A percentile compares a stretch with the other conserved stretches of the same genome.
These are phyloP conservation scores for Glomus cerebriforme DNA, from an alignment of 192 early-diverging fungal genomes.

Conservation along the genomic window DNA sequence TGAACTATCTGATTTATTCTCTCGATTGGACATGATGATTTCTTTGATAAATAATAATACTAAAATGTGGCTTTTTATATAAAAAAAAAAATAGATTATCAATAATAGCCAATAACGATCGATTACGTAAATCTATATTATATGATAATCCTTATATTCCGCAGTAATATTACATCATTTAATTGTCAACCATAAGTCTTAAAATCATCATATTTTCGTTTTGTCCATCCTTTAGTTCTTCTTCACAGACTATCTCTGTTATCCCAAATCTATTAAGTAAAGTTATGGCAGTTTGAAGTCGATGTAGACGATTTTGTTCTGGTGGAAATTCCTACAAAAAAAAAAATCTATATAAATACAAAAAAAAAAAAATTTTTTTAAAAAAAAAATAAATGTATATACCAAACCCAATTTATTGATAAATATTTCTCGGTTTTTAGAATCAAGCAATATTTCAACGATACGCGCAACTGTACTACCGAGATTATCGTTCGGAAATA, in stretches of 20 bases:
- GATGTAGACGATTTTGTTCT: conserved; percentile 8
- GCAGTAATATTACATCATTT: not conserved
- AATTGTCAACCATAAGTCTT: not conserved
- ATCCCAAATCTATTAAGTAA: conserved; percentile 7
- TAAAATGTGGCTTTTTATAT: not conserved
- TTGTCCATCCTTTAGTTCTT: not conserved
- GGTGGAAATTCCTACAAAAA: conserved; percentile 22
- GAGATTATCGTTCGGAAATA: conserved; percentile 12
- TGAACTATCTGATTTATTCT: not conserved
- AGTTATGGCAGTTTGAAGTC: conserved; percentile 8
- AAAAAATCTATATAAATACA: not conserved
- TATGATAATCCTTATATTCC: not conserved
- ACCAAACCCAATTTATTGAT: not conserved
- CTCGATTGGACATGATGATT: not conserved
- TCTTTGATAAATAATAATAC: not conserved
- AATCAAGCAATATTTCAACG: not conserved
- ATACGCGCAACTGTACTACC: conserved; percentile 5
- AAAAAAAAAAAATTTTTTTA: no score
- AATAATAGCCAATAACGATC: not conserved
- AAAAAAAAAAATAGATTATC: not conserved
- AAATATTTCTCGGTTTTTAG: conserved; percentile 7
- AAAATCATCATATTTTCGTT: not conserved
- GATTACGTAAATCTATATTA: not conserved
- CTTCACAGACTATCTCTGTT: not conserved
- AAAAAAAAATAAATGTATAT: no score